Percentiles rank a stretch among this genome's conserved stretches.
These are phyloP conservation scores for Paraconiothyrium sp. DNA, from an alignment of 2,329 filamentous ascomycete species.

Conservation along the genomic window DNA sequence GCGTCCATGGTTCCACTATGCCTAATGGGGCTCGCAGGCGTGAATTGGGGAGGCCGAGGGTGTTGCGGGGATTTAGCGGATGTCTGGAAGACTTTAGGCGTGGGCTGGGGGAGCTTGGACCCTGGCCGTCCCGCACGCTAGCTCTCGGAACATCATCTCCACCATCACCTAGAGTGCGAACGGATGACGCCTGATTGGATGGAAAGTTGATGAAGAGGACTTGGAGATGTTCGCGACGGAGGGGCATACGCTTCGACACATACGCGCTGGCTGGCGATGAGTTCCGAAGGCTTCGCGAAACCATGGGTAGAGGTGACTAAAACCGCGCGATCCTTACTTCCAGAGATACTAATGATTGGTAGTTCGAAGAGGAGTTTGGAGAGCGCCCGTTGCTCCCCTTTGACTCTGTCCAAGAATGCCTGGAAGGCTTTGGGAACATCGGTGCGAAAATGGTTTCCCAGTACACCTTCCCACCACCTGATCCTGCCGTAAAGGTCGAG, in stretches of 20 bases:
- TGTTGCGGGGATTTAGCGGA: slow-evolving; percentile 27
- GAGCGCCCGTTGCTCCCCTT: slow-evolving; percentile 34
- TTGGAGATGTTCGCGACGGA: slow-evolving; percentile 18
- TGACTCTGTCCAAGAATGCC: slow-evolving; percentile 31
- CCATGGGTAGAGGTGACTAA: slow-evolving; percentile 40
- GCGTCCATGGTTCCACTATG: slow-evolving; percentile 29
- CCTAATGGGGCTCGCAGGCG: slow-evolving; percentile 20
- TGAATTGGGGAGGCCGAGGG: slow-evolving; percentile 33
- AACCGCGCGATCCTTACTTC: slow-evolving; percentile 6
- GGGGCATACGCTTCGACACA: slow-evolving; percentile 11
- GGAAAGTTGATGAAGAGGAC: not conserved
- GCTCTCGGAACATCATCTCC: slow-evolving; percentile 14
- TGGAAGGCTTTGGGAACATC: slow-evolving; percentile 31
- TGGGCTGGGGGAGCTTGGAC: slow-evolving; percentile 25
- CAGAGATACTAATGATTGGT: slow-evolving; percentile 18
- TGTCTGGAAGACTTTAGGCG: slow-evolving; percentile 36
- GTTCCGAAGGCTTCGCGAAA: slow-evolving; percentile 36
- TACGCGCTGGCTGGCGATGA: slow-evolving; percentile 18
- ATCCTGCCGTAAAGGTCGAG: slow-evolving; percentile 42
- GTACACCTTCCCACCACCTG: slow-evolving; percentile 43
- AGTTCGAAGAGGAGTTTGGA: slow-evolving; percentile 47
- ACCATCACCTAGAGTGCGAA: slow-evolving; percentile 11
- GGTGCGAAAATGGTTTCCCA: slow-evolving; percentile 32
- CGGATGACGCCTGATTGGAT: slow-evolving; percentile 18
- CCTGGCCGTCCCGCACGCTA: slow-evolving; percentile 14